Conservation (phyloP, 164 flowering plant genomes). For the Macadamia integrifolia region DNA sequence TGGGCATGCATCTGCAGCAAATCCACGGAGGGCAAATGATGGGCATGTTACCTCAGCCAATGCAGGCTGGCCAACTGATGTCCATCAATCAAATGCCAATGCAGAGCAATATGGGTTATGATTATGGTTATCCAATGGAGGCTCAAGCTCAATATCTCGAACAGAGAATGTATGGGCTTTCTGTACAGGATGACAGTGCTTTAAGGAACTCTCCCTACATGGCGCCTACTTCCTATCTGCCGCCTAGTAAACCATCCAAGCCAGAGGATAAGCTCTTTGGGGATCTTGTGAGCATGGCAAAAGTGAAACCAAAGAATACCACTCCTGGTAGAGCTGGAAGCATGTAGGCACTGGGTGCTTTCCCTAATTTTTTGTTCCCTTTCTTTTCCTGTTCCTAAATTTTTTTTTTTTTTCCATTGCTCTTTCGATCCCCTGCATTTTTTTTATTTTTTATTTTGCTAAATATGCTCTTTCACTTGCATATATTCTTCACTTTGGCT, state of each 20-base stretch:
- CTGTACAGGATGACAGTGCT: slow-evolving; percentile 49
- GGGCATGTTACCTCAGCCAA: slow-evolving; percentile 38
- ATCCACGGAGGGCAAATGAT: slow-evolving; percentile 24
- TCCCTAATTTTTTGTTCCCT: slow-evolving; percentile 3
- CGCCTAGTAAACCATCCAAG: slow-evolving; percentile 57
- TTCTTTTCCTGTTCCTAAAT: not conserved
- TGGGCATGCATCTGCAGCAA: slow-evolving; percentile 20
- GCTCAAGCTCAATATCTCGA: slow-evolving; percentile 39
- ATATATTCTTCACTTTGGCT: slow-evolving; percentile 6
- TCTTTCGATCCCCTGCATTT: no score
- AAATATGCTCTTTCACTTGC: not conserved
- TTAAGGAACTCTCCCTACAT: slow-evolving; percentile 34
- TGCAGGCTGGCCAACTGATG: slow-evolving; percentile 41
- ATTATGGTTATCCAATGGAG: slow-evolving; percentile 41
- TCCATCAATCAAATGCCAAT: slow-evolving; percentile 56
- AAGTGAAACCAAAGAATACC: slow-evolving; percentile 52
- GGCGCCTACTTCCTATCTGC: slow-evolving; percentile 37
- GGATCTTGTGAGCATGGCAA: slow-evolving; percentile 84
- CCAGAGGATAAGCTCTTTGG: slow-evolving; percentile 95
- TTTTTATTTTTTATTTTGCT: no score
- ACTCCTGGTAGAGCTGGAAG: slow-evolving; percentile 53
- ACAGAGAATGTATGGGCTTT: slow-evolving; percentile 67
- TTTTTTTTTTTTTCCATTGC: not conserved
- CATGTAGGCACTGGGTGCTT: slow-evolving; percentile 33
- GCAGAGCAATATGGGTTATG: slow-evolving; percentile 64